Conservation (phyloP, 139 green algal genomes). For the Bryopsis sp. region DNA sequence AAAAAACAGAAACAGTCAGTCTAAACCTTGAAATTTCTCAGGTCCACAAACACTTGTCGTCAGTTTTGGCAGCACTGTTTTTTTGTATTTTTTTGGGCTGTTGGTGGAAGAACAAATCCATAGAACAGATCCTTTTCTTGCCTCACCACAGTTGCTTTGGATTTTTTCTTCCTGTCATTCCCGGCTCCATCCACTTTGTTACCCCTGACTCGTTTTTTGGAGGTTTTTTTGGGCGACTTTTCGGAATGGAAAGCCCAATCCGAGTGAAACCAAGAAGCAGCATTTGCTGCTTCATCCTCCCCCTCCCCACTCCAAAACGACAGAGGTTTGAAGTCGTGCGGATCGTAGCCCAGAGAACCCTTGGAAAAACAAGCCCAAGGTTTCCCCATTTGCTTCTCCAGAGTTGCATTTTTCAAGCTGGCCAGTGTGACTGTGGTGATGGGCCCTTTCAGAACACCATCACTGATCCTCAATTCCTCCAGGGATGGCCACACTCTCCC, state of each 20-base stretch:
- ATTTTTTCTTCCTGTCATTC: background rate
- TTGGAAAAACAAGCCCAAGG: constrained; percentile 6
- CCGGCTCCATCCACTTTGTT: background rate
- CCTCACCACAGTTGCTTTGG: background rate
- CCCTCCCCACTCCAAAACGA: background rate
- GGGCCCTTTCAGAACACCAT: constrained; percentile 1
- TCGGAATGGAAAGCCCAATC: background rate
- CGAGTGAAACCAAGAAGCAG: background rate
- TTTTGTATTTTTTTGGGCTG: no score
- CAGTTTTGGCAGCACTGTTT: no score
- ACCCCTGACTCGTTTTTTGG: background rate
- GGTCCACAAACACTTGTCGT: no score
- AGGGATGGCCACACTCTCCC: background rate
- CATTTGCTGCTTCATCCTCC: background rate
- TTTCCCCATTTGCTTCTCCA: background rate
- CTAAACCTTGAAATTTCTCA: no score
- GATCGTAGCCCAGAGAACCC: background rate
- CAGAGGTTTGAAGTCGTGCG: background rate
- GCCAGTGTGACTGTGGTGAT: constrained; percentile 19
- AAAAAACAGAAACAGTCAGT: no score
- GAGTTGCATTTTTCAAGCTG: background rate
- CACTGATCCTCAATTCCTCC: background rate
- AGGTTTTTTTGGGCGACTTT: background rate
- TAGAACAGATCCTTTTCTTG: no score
- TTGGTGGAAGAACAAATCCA: no score